Evolutionary conservation across 306 rosid species (phyloP).

Genomic region (Gynostemma pentaphyllum): DNA sequence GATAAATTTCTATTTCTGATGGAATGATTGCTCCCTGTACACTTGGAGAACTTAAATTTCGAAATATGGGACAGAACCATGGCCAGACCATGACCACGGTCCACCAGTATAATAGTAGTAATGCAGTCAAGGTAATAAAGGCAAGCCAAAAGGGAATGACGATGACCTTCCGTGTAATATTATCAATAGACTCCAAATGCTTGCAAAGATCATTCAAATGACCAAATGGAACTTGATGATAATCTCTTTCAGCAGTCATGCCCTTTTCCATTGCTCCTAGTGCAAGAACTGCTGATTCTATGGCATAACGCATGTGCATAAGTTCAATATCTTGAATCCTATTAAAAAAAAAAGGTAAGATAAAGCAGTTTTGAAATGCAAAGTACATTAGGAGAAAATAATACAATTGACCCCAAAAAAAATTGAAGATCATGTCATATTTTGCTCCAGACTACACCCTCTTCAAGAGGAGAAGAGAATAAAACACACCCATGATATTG

Average conservation of each 20-base stretch:
- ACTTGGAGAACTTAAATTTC: background rate
- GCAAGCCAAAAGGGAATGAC: conserved; percentile 26
- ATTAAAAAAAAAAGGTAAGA: conserved; percentile 23
- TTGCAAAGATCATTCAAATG: conserved; percentile 68
- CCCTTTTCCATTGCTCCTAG: conserved; percentile 70
- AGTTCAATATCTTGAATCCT: conserved; percentile 96
- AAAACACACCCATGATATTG: background rate
- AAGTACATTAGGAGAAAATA: conserved; percentile 16
- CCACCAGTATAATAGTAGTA: conserved; percentile 18
- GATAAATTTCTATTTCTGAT: background rate
- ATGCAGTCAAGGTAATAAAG: conserved; percentile 15
- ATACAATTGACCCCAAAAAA: conserved; percentile 5
- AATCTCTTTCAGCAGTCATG: conserved; percentile 34
- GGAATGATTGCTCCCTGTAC: background rate
- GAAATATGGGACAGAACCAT: background rate
- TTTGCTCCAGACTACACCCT: background rate
- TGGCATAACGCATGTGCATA: conserved; percentile 94
- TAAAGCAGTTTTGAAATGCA: conserved; percentile 12
- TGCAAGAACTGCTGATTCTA: conserved; percentile 80
- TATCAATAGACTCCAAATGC: conserved; percentile 81
- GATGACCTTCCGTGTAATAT: conserved; percentile 76
- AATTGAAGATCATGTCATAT: background rate
- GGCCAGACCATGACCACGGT: too few species aligned
- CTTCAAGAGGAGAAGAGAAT: background rate
- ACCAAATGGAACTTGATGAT: conserved; percentile 40